Evolutionary conservation across 768 basidiomycete species (phyloP), one percentile per base, ranked within the genome.

Genomic region (Hericium rajendrae): DNA sequence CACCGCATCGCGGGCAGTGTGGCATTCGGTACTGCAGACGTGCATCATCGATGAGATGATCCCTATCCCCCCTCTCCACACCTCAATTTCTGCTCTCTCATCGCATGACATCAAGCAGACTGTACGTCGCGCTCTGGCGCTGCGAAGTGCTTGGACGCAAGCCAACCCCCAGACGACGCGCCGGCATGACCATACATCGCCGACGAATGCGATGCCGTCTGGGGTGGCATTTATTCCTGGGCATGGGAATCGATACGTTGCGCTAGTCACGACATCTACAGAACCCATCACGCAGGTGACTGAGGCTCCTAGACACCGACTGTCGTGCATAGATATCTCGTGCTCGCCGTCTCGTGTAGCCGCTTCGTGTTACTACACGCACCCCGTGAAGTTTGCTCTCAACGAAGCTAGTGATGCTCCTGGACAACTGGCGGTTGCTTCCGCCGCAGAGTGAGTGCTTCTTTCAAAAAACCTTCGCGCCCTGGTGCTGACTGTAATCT

Each of bases 251-350:
- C 41, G 53, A 20, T 46, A 54, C 26, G n/a, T 54, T 10, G 38
- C 24, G 16, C n/a, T 18, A 16, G 28, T 32, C 18, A 18, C 24
- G 22, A 46, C 38, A 8, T 26, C 41, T n/a, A 54, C 41, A 13
- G 24, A 41, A 28, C 53, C 39, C 8, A 46, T 46, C 15, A 46
- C 24, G 20, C n/a, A 20, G 18, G n/a, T 20, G 22, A 40, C 18
- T 10, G 38, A 41, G 16, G 37, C 16, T 15, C 46, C 55, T 11
- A 40, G 37, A 26, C 32, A 56, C 37, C 15, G 41, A 13, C 37
- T 56, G 16, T 46, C 37, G 9, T 56, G 55, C 38, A 37, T 56
- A n/a, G 55, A 56, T 32, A 11, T 56, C n/a, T 37, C 32, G 18
- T 18, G 18, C 4, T 39, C 38, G n/a, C 28, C 16, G 13, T 37